phyloP scores from a whole-genome alignment of 768 basidiomycete species.

The Mycena rebaudengoi region DNA sequence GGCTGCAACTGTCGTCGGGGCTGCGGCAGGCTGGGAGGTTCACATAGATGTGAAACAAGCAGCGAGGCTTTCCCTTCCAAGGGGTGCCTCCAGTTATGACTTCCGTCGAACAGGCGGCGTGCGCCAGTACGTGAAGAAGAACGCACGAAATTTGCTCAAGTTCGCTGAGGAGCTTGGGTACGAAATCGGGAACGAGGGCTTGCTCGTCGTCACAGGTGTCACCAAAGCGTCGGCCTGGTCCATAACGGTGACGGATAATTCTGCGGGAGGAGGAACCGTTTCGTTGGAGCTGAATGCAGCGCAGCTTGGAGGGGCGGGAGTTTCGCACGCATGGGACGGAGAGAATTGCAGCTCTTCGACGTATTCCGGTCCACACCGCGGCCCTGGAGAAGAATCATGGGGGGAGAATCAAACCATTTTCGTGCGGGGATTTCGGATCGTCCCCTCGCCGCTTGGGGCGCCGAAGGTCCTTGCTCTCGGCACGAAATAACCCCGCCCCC shows the following conservation, averaged over 20 bases:
- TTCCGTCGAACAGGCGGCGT: not conserved
- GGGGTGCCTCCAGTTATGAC: not conserved
- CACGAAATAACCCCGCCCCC: too few species aligned
- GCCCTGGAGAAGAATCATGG: not conserved
- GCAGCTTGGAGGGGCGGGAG: too few species aligned
- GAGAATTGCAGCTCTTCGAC: not conserved
- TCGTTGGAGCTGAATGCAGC: not conserved
- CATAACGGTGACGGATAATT: not conserved
- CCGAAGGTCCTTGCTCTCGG: too few species aligned
- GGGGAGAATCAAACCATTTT: not conserved
- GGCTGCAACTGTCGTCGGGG: too few species aligned
- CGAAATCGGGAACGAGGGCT: not conserved
- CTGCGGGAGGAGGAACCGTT: not conserved
- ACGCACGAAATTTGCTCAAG: not conserved
- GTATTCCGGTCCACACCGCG: not conserved
- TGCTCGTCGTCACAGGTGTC: not conserved
- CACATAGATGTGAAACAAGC: too few species aligned
- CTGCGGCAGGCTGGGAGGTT: too few species aligned
- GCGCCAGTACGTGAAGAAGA: not conserved
- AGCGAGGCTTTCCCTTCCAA: not conserved
- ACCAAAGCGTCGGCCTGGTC: not conserved
- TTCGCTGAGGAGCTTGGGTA: not conserved
- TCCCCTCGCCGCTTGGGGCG: too few species aligned
- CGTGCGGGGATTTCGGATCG: not conserved
- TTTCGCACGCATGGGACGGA: too few species aligned